These are phyloP conservation scores for Crithidia acanthocephali DNA, from an alignment of 208 protist genomes.

Conservation along the genomic window DNA sequence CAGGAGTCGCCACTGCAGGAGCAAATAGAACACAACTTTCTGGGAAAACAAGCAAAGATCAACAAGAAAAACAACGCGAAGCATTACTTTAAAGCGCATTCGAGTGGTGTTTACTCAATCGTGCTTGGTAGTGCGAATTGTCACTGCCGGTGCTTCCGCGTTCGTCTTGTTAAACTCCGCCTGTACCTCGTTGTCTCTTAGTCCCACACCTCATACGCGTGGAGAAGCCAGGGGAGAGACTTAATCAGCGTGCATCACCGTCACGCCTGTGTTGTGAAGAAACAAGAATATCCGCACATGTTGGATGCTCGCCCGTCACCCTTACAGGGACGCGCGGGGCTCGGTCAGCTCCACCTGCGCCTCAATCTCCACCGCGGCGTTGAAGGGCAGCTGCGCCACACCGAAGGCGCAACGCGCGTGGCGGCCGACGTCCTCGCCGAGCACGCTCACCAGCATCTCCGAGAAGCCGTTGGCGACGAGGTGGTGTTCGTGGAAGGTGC, in stretches of 20 bases:
- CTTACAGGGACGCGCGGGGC: not conserved
- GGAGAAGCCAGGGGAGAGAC: too few relatives aligned
- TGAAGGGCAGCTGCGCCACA: constrained; percentile 72
- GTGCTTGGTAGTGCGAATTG: too few relatives aligned
- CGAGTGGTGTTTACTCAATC: too few relatives aligned
- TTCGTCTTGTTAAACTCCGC: not conserved
- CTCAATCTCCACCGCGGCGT: constrained; percentile 70
- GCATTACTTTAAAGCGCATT: too few relatives aligned
- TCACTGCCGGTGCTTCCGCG: too few relatives aligned
- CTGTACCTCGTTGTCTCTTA: not conserved
- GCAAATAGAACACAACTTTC: too few relatives aligned
- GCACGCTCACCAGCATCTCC: constrained; percentile 69
- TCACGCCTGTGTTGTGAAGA: too few relatives aligned
- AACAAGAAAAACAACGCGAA: too few relatives aligned
- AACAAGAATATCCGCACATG: not conserved
- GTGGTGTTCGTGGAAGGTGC: constrained; percentile 63
- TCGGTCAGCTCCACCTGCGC: constrained; percentile 59
- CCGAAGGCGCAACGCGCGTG: constrained; percentile 82
- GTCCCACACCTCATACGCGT: not conserved
- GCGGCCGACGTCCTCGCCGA: constrained; percentile 68
- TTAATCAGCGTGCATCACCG: too few relatives aligned
- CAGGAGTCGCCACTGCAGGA: too few relatives aligned
- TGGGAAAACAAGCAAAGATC: too few relatives aligned
- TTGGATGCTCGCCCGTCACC: too few relatives aligned
- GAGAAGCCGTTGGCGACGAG: constrained; percentile 82